phyloP scores from a whole-genome alignment of 2,329 filamentous ascomycete species.

The Tolypocladium inflatum region DNA sequence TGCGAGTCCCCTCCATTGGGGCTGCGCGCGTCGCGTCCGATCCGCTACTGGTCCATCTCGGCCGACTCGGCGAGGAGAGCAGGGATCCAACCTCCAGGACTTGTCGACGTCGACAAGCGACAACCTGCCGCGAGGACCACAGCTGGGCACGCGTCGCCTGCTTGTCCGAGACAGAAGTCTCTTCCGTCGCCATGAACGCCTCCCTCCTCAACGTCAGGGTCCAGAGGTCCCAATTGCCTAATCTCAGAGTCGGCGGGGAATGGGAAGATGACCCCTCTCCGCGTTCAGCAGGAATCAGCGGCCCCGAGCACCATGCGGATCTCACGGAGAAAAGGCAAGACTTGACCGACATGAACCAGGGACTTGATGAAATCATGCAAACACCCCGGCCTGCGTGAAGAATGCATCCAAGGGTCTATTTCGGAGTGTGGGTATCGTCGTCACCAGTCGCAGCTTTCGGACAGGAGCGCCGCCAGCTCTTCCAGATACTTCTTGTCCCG shows the following conservation, averaged over 20 bases:
- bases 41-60: not conserved
- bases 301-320: too few relatives aligned
- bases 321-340: not conserved
- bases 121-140: too few relatives aligned
- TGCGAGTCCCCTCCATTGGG: not conserved
- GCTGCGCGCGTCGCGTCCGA: not conserved
- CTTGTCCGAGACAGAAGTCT: too few relatives aligned
- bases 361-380: not conserved
- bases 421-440: not conserved
- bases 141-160: too few relatives aligned
- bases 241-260: not conserved
- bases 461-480: slow-evolving; percentile 51
- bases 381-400: not conserved
- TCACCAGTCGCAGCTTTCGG: slow-evolving; percentile 56
- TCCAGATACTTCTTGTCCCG: slow-evolving; percentile 59
- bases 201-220: not conserved
- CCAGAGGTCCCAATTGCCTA: not conserved
- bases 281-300: not conserved
- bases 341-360: not conserved
- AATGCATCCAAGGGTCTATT: not conserved
- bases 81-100: not conserved
- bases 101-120: too few relatives aligned
- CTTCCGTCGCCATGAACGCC: not conserved
- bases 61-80: not conserved
- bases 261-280: not conserved